Evolutionary conservation across 208 protist genomes (phyloP).

Genomic region (Trypanosoma boissoni): DNA sequence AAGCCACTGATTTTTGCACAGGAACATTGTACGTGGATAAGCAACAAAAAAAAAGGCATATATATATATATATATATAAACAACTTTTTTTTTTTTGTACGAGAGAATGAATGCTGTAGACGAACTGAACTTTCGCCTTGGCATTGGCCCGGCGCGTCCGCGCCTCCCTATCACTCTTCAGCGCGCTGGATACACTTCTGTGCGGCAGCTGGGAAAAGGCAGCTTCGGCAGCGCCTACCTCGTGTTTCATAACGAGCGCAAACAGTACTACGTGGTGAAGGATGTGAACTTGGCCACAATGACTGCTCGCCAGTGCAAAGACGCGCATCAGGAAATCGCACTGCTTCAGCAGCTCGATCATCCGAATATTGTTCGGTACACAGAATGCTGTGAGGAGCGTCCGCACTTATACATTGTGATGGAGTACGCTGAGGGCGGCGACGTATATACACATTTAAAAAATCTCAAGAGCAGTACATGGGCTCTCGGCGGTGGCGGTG

Average conservation of each 20-base stretch:
- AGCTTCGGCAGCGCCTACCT: constrained; percentile 84
- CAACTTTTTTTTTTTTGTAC: neutral
- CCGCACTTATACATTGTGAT: constrained; percentile 89
- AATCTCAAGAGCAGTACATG: constrained; percentile 26
- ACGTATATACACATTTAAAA: constrained; percentile 68
- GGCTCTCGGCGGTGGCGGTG: constrained; percentile 21
- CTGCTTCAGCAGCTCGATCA: constrained; percentile 83
- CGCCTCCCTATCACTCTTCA: constrained; percentile 70
- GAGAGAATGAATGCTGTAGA: constrained; percentile 76
- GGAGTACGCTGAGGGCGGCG: constrained; percentile 89
- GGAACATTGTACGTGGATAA: no score
- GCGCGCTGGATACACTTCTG: constrained; percentile 55
- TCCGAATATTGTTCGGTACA: constrained; percentile 87
- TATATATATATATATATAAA: constrained; percentile 5
- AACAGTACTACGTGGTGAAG: constrained; percentile 80
- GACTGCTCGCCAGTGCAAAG: constrained; percentile 61
- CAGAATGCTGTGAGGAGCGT: constrained; percentile 79
- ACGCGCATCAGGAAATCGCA: constrained; percentile 80
- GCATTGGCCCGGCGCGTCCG: constrained; percentile 71
- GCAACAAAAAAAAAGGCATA: neutral
- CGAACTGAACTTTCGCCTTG: constrained; percentile 84
- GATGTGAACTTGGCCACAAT: constrained; percentile 81
- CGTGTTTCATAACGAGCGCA: constrained; percentile 51
- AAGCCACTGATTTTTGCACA: no score
- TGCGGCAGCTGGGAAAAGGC: constrained; percentile 82